Base-by-base conservation (phyloP, 805 yeast species). In the Saccharomycopsis fibuligera region DNA sequence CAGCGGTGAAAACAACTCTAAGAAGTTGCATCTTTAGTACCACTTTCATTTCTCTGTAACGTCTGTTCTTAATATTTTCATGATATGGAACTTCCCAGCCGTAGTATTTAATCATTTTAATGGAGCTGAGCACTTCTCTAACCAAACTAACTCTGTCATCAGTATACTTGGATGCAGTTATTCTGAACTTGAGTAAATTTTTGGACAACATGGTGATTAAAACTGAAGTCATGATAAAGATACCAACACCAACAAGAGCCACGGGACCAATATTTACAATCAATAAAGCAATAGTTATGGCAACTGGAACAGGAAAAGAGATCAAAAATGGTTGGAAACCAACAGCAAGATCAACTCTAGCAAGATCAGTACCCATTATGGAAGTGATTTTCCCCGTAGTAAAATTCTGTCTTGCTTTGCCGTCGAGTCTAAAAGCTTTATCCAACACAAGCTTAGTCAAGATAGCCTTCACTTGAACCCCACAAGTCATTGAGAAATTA, bases 1-100 rank as follows among this genome's bases (percentile, higher is more conserved):
- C 60, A 3, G 84, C 76, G n/a, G 75, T 68, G 27, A 65, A 45
- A 39, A 74, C 58, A 56, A 78, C 83, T 62, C 90, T 76, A 29
- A 77, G 60, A 36, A 78, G 66, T 58, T 83, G 87, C 69, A 85
- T 74, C 42, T 63, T 67, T 57, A 76, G 70, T 55, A 86, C 69
- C 45, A 71, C 66, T 6, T 57, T 54, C 75, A 83, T 78, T 64
- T 87, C 96, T 23, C 68, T 62, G 0, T 57, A 56, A 59, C 96
- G 74, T 33, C 76, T 67, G 3, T 69, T 69, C 5, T 76, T 57
- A 38, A 86, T 74, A 41, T 74, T 62, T 10, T 70, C 62, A 47
- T 71, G 69, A 62, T 86, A 87, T 1, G 96, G 86, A 24, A 71
- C 72, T 65, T 88, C 96, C 96, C 96, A 87, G 1, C 91, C 83